Base-by-base conservation (phyloP, 768 basidiomycete genomes). In the Termitomyces sp. region DNA sequence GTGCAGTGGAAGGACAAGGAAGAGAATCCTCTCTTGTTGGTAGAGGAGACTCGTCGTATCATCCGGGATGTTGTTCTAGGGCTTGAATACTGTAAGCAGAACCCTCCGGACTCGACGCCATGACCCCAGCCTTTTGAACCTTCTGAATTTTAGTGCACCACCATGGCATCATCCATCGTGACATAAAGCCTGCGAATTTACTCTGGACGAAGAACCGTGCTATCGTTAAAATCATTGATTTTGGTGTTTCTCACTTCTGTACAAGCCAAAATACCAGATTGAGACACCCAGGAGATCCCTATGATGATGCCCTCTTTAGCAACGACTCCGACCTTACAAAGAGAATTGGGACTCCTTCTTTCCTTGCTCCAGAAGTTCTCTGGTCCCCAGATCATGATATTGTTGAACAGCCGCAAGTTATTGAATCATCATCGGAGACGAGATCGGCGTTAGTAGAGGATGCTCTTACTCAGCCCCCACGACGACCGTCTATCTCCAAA, bases 201-300 rank as follows among this genome's bases (percentile, higher is more conserved):
- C 76, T 95, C 16, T 88, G 94, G 67, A 73, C 74, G 7, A 66
- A 63, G 48, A 71, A 78, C 62, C 75, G 76, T 40, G 70, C 70
- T 35, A 87, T 90, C 66, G 82, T 96, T 65, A 96, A 96, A 78
- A 91, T 96, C 52, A 94, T 89, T 33, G 94, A 96, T 73, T 96
- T 95, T 71, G 94, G 94, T 11, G 74, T 79, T 46, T 76, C 78
- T 38, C 74, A 78, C 57, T 75, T 72, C 61, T 68, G 13, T 18
- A 42, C 42, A 35, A 45, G 4, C 28, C 53, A 40, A 28, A 54
- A 28, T 22, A 24, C 35, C 13, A 20, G n/a, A 44, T 6, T 6
- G 42, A 44, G 39, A 49, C 24, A 35, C 28, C 28, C 48, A 49
- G 33, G 49, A 36, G 50, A 58, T 61, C 57, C 40, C 9, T 73